Evolutionary conservation across 1,139 yeast genomes (phyloP).

Genomic region (Zygoascus sp.): DNA sequence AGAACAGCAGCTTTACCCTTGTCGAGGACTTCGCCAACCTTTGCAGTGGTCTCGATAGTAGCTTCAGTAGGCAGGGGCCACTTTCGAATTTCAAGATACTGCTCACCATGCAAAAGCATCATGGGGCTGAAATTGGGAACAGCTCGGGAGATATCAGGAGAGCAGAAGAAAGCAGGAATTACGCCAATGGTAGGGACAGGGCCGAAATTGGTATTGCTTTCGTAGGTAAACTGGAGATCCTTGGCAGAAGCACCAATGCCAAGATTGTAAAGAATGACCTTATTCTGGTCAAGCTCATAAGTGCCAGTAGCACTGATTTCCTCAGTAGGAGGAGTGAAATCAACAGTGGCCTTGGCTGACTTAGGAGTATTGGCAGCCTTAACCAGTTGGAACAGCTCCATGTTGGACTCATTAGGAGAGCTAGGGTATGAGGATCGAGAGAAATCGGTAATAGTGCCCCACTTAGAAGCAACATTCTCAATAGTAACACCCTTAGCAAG

Average conservation of each 20-base stretch:
- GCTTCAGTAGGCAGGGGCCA: constrained; percentile 73
- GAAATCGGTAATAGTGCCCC: constrained; percentile 65
- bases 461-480: constrained; percentile 66
- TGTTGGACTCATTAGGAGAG: constrained; percentile 69
- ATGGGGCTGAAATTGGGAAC: constrained; percentile 80
- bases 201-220: constrained; percentile 71
- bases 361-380: constrained; percentile 39
- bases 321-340: constrained; percentile 30
- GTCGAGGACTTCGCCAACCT: constrained; percentile 71
- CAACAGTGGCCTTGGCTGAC: constrained; percentile 27
- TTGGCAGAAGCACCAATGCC: constrained; percentile 82
- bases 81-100: constrained; percentile 72
- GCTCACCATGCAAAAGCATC: constrained; percentile 92
- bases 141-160: constrained; percentile 51
- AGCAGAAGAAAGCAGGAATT: constrained; percentile 60
- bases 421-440: constrained; percentile 53
- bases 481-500: constrained; percentile 51
- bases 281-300: constrained; percentile 57
- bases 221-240: constrained; percentile 78
- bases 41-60: constrained; percentile 53
- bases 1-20: constrained; percentile 87
- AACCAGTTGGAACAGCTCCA: constrained; percentile 35
- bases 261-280: constrained; percentile 78
- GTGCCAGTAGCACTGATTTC: constrained; percentile 26
- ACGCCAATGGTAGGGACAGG: constrained; percentile 93